Conservation (phyloP, 1,284 basidiomycete genomes). For the Agroathelia rolfsii region DNA sequence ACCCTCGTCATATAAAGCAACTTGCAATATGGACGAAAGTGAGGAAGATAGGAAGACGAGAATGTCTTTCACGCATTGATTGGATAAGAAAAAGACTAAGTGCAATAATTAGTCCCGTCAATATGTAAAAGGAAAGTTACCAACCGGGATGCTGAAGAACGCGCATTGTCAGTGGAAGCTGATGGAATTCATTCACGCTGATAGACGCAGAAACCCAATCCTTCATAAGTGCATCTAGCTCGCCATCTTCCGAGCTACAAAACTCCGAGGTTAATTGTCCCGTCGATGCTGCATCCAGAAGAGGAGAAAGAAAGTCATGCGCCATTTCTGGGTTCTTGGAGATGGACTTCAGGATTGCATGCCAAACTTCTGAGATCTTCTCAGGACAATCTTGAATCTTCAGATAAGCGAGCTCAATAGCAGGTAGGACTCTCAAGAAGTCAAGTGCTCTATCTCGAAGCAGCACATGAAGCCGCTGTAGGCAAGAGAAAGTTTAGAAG, state of each 20-base stretch:
- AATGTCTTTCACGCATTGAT: constrained; percentile 22
- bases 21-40: constrained; percentile 28
- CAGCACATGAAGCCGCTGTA: too few species aligned
- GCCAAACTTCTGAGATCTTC: constrained; percentile 31
- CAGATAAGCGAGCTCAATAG: too few species aligned
- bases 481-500: too few species aligned
- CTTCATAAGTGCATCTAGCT: constrained; percentile 27
- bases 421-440: too few species aligned
- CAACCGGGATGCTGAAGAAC: constrained; percentile 29
- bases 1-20: constrained; percentile 22
- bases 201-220: constrained; percentile 24
- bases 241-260: constrained; percentile 30
- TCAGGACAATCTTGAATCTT: too few species aligned
- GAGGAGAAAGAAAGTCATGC: constrained; percentile 18
- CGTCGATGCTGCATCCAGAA: constrained; percentile 31
- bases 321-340: constrained; percentile 21
- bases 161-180: constrained; percentile 22
- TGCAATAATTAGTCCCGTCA: constrained; percentile 1
- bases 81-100: constrained; percentile 29
- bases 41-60: constrained; percentile 25
- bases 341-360: constrained; percentile 27
- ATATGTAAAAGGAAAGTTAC: constrained; percentile 11
- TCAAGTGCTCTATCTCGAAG: too few species aligned
- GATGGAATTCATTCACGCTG: constrained; percentile 12
- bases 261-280: constrained; percentile 26